phyloP scores from a whole-genome alignment of 768 basidiomycete genomes.

The Naematelia encephala region DNA sequence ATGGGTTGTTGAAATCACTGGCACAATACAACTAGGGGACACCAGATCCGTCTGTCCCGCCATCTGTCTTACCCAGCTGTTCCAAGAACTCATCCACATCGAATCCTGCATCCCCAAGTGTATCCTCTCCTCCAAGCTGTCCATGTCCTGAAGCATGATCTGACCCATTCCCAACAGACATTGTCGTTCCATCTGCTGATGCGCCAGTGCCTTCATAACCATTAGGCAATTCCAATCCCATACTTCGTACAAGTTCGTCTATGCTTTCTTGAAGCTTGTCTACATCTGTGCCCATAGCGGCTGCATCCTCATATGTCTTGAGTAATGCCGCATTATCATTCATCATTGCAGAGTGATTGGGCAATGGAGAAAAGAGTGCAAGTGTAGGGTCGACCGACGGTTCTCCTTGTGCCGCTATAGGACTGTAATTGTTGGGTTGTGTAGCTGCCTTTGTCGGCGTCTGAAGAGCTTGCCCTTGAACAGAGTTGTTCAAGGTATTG shows the following conservation, averaged over 20 bases:
- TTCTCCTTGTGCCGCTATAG: neutral
- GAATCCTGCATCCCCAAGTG: conserved; percentile 22
- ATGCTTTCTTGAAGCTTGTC: conserved; percentile 67
- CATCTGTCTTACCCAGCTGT: conserved; percentile 14
- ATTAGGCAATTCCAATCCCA: conserved; percentile 61
- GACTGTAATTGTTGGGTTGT: neutral
- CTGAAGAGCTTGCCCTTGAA: conserved; percentile 36
- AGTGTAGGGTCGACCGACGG: conserved; percentile 28
- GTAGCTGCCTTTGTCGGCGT: conserved; percentile 8
- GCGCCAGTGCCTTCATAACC: neutral
- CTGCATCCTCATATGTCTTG: conserved; percentile 60
- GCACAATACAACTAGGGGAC: too few species aligned
- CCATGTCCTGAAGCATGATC: neutral
- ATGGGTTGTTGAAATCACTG: too few species aligned
- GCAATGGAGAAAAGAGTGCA: conserved; percentile 39
- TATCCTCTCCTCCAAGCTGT: neutral
- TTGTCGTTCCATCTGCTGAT: too few species aligned
- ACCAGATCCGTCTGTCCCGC: neutral
- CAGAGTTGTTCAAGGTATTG: conserved; percentile 30
- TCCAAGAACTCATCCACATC: conserved; percentile 43
- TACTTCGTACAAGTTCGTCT: conserved; percentile 66
- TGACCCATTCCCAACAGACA: neutral
- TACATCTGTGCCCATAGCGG: conserved; percentile 70
- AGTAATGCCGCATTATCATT: conserved; percentile 55
- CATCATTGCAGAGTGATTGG: conserved; percentile 42